phyloP scores from a whole-genome alignment of 805 yeast genomes.

The Kazachstania africana region DNA sequence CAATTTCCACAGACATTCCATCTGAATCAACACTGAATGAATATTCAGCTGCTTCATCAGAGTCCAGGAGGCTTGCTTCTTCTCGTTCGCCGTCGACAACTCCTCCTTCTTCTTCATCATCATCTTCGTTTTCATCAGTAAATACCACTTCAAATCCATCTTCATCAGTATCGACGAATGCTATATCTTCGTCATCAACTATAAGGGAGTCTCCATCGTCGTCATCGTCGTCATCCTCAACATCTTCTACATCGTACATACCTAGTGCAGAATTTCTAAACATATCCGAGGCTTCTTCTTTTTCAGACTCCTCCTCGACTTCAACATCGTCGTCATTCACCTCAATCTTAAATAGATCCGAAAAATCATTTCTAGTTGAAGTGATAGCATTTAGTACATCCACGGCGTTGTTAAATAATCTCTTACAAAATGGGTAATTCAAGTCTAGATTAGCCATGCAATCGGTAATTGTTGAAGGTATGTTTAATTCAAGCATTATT shows the following conservation, averaged over 20 bases:
- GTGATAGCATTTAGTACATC: conserved; percentile 49
- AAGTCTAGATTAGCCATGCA: conserved; percentile 59
- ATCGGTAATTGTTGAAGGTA: conserved; percentile 44
- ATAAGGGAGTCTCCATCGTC: conserved; percentile 38
- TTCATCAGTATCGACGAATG: conserved; percentile 27
- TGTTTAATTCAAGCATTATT: conserved; percentile 55
- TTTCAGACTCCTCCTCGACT: conserved; percentile 46
- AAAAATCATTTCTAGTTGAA: conserved; percentile 43
- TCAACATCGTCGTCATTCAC: conserved; percentile 47
- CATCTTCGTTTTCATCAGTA: conserved; percentile 18
- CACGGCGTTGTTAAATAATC: conserved; percentile 46
- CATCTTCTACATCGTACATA: conserved; percentile 79
- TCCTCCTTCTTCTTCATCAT: not conserved
- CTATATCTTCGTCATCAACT: conserved; percentile 32
- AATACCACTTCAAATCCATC: conserved; percentile 27
- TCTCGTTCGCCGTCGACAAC: not conserved
- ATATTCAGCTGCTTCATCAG: not conserved
- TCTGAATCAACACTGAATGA: conserved; percentile 21
- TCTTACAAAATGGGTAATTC: conserved; percentile 56
- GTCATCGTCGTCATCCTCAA: conserved; percentile 52
- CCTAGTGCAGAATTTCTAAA: conserved; percentile 85
- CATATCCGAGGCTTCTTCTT: conserved; percentile 73
- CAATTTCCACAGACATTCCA: conserved; percentile 11
- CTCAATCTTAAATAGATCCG: conserved; percentile 45
- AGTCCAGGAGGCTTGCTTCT: not conserved